Conservation (phyloP, 192 early-diverging fungal genomes). For the Mortierella antarctica region DNA sequence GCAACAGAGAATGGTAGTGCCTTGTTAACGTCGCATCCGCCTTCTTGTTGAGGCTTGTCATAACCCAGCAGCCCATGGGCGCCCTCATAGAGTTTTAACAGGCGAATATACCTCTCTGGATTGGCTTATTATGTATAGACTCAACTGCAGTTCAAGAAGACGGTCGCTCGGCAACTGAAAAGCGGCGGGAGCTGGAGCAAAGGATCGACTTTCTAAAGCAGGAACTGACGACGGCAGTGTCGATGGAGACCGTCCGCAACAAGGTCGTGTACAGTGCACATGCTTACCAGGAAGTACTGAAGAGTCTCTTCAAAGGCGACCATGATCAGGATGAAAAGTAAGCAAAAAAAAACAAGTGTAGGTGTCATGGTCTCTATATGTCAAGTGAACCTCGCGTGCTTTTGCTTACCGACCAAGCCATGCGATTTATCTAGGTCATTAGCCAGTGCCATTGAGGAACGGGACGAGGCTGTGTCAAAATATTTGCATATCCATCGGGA, state of each 20-base stretch:
- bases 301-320: slow-evolving; percentile 26
- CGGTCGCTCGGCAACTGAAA: neutral
- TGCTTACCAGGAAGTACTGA: slow-evolving; percentile 19
- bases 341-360: neutral
- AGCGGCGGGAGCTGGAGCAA: neutral
- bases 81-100: too few species aligned
- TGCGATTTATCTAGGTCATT: slow-evolving; percentile 4
- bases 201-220: slow-evolving; percentile 27
- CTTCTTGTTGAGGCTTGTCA: too few species aligned
- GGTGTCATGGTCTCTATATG: neutral
- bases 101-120: neutral
- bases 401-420: too few species aligned
- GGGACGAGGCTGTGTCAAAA: slow-evolving; percentile 31
- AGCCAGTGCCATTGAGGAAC: slow-evolving; percentile 16
- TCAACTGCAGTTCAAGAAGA: neutral
- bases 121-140: neutral
- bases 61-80: too few species aligned
- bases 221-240: slow-evolving; percentile 4
- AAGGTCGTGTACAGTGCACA: slow-evolving; percentile 25
- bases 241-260: slow-evolving; percentile 9
- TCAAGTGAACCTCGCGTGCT: neutral
- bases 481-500: slow-evolving; percentile 30
- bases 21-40: neutral
- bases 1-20: slow-evolving; percentile 19
- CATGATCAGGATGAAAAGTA: slow-evolving; percentile 24